Percentiles rank a stretch among this genome's conserved stretches.
Conservation (phyloP, 2,329 filamentous ascomycete species). For the Fusarium transvaalense region DNA sequence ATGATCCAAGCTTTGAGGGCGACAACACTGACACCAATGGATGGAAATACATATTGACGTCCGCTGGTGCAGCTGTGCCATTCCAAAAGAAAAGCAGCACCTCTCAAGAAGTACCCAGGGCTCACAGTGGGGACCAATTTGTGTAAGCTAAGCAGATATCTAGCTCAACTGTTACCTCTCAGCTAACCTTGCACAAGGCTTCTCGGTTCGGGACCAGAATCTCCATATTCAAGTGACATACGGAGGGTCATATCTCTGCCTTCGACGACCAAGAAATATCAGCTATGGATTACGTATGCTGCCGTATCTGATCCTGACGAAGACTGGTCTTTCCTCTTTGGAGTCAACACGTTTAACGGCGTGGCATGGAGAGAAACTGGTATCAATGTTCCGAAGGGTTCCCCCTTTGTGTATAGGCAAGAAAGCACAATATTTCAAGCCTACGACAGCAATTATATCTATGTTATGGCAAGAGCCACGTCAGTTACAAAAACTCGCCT, state of each 20-base stretch:
- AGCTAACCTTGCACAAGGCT: background rate
- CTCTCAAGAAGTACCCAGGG: background rate
- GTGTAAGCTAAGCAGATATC: background rate
- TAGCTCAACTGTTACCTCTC: background rate
- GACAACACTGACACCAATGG: background rate
- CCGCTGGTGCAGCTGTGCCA: background rate
- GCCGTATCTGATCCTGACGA: conserved; percentile 1
- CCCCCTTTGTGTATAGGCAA: conserved; percentile 7
- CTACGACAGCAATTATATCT: background rate
- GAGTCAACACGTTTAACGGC: background rate
- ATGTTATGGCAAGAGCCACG: background rate
- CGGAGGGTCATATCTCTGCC: conserved; percentile 4
- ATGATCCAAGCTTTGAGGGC: conserved; percentile 8
- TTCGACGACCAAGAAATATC: conserved; percentile 13
- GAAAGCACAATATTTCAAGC: background rate
- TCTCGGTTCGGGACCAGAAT: background rate
- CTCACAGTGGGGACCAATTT: conserved; percentile 7
- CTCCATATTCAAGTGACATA: background rate
- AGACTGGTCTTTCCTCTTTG: background rate
- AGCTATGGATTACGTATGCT: conserved; percentile 3
- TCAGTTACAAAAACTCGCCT: background rate
- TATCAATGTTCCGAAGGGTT: background rate
- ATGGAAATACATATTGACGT: background rate
- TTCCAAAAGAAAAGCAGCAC: conserved; percentile 2
- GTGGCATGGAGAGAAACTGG: background rate